A percentile compares a stretch with the other conserved stretches of the same genome.
Evolutionary conservation across 441 rosid genomes (phyloP).

Genomic region (Capsella rubella): DNA sequence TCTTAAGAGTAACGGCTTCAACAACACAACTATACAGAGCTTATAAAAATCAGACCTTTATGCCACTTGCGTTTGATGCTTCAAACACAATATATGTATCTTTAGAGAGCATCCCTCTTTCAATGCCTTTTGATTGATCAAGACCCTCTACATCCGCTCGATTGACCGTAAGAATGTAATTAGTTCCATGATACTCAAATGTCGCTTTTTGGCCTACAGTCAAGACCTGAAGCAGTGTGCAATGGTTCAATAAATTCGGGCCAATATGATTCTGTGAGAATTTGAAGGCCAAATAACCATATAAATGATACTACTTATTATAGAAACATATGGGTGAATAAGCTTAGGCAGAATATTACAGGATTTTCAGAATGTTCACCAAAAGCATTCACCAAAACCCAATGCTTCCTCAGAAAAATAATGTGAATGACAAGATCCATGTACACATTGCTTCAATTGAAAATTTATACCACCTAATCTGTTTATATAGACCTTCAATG

Average conservation of each 20-base stretch:
- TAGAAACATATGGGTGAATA: slow-evolving; percentile 9
- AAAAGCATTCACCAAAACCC: slow-evolving; percentile 8
- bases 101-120: slow-evolving; percentile 82
- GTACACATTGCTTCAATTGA: background rate
- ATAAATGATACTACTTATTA: slow-evolving; percentile 14
- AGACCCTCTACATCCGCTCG: slow-evolving; percentile 81
- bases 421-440: slow-evolving; percentile 1
- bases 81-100: slow-evolving; percentile 92
- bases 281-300: slow-evolving; percentile 11
- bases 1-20: slow-evolving; percentile 7
- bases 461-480: slow-evolving; percentile 23
- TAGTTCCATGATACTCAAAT: slow-evolving; percentile 93
- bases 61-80: slow-evolving; percentile 88
- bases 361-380: slow-evolving; percentile 12
- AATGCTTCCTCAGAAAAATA: slow-evolving; percentile 8
- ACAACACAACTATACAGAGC: slow-evolving; percentile 4
- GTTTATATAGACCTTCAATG: background rate
- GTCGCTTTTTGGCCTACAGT: slow-evolving; percentile 86
- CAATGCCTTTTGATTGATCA: slow-evolving; percentile 62
- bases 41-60: slow-evolving; percentile 65
- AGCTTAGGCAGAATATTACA: slow-evolving; percentile 11
- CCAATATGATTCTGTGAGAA: slow-evolving; percentile 15
- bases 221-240: slow-evolving; percentile 71
- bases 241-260: slow-evolving; percentile 15
- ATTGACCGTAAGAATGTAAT: slow-evolving; percentile 85